Base-by-base conservation (phyloP, 805 yeast genomes). In the Saccharomycopsis guyanensis region DNA sequence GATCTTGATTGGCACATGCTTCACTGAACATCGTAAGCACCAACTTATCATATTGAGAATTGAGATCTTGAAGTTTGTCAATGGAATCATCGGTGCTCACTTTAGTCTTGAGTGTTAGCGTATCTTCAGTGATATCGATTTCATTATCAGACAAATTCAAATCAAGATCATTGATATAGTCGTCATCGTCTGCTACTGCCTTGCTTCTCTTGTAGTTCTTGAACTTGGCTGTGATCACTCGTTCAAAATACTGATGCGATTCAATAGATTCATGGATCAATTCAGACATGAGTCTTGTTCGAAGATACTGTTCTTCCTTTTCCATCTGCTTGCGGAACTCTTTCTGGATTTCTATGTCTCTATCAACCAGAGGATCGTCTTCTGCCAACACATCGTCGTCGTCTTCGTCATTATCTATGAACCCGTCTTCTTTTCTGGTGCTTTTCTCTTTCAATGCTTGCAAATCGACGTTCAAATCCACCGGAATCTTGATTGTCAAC, bases 21-120 rank as follows among this genome's bases (percentile, higher is more conserved):
- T 66, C 69, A 3, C 83, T 89, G 60, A 89, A 78, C 48, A 86
- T 70, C 57, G 84, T 76, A 54, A 91, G 70, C n/a, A 89, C 63
- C 1, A 93, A 73, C 58, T 79, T 82, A 63, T 91, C 97, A 53
- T 83, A 78, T 19, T 71, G 66, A 15, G 78, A 67, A 45, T 80
- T 75, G 53, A 78, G 71, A 24, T 69, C 68, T 1, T 59, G 58
- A 10, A 88, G 59, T 49, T 76, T 69, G 29, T 79, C 86, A 53
- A 70, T 64, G 31, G 66, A 48, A 51, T 71, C 75, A 49, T 68
- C 68, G 22, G 70, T 72, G 41, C 61, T 66, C 2, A 63, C 50
- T 45, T 67, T 72, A 29, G 63, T 70, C 41, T 68, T 66, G 5
- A 49, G 23, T 16, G 42, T 52, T 3, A 49, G 25, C 3, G 25